Conservation (phyloP, 2,329 filamentous ascomycete species). For the Dactylonectria estremocensis region DNA sequence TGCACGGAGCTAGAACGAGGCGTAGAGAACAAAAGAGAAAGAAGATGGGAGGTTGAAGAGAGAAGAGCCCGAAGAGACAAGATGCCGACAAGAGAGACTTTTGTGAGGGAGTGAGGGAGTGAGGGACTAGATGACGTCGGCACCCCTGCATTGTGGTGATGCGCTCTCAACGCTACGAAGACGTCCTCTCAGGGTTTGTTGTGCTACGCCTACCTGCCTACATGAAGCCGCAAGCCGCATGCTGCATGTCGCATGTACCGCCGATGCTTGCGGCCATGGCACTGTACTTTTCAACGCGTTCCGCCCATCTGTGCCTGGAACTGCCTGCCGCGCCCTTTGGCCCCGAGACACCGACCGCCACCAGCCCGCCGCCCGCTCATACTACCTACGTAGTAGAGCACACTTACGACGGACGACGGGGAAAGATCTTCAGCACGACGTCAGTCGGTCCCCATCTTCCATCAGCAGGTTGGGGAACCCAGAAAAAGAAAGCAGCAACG, state of each 20-base stretch:
- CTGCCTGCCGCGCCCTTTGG: neutral
- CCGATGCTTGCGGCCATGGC: conserved; percentile 12
- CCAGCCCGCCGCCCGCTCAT: neutral
- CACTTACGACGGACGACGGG: too few species aligned
- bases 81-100: too few species aligned
- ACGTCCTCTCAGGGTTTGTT: conserved; percentile 3
- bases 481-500: conserved; percentile 32
- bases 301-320: conserved; percentile 10
- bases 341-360: neutral
- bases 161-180: conserved; percentile 15
- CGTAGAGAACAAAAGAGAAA: conserved; percentile 11
- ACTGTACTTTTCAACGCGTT: neutral
- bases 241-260: conserved; percentile 26
- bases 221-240: neutral
- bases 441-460: neutral
- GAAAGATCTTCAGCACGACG: neutral
- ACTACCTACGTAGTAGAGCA: too few species aligned
- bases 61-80: neutral
- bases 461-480: conserved; percentile 14
- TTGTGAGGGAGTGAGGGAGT: neutral
- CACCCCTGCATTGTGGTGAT: conserved; percentile 20
- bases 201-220: neutral
- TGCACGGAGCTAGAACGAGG: conserved; percentile 2
- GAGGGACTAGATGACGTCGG: conserved; percentile 20
- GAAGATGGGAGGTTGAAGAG: neutral